A percentile compares a stretch with the other conserved stretches of the same genome.
Conservation (phyloP, 2,329 filamentous ascomycete species). For the Neonectria neomacrospora region DNA sequence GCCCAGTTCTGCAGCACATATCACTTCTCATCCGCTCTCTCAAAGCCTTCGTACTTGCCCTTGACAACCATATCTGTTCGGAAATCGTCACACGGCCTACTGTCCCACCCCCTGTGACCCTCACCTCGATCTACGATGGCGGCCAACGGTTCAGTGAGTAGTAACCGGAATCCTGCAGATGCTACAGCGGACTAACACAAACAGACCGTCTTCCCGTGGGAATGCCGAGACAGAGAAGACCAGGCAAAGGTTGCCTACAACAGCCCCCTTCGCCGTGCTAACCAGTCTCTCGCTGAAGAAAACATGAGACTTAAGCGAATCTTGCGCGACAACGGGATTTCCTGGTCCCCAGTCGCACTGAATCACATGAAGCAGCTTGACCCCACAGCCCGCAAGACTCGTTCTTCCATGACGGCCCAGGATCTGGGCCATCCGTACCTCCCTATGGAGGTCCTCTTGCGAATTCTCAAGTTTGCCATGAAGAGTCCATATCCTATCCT, state of each 20-base stretch:
- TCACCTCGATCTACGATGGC: slow-evolving; percentile 32
- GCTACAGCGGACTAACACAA: slow-evolving; percentile 22
- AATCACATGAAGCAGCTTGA: slow-evolving; percentile 48
- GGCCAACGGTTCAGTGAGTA: slow-evolving; percentile 36
- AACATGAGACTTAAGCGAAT: slow-evolving; percentile 62
- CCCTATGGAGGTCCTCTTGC: slow-evolving; percentile 64
- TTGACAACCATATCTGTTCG: background rate
- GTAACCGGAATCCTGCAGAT: background rate
- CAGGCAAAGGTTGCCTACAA: slow-evolving; percentile 61
- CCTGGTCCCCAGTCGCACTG: slow-evolving; percentile 57
- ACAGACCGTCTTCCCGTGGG: slow-evolving; percentile 56
- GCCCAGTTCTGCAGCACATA: slow-evolving; percentile 4
- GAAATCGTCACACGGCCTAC: slow-evolving; percentile 16
- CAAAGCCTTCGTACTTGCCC: slow-evolving; percentile 3
- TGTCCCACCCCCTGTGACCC: slow-evolving; percentile 21
- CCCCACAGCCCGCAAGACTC: slow-evolving; percentile 49
- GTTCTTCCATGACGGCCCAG: slow-evolving; percentile 44
- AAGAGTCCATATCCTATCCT: slow-evolving; percentile 62
- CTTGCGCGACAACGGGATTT: slow-evolving; percentile 62
- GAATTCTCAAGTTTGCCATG: slow-evolving; percentile 63
- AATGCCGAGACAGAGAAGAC: slow-evolving; percentile 64
- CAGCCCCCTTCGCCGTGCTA: slow-evolving; percentile 59
- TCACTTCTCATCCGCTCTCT: slow-evolving; percentile 6
- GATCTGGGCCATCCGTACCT: slow-evolving; percentile 54
- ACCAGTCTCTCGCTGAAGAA: slow-evolving; percentile 59